Conservation (phyloP, 371 early-diverging fungal genomes). For the Circinella umbellata region DNA sequence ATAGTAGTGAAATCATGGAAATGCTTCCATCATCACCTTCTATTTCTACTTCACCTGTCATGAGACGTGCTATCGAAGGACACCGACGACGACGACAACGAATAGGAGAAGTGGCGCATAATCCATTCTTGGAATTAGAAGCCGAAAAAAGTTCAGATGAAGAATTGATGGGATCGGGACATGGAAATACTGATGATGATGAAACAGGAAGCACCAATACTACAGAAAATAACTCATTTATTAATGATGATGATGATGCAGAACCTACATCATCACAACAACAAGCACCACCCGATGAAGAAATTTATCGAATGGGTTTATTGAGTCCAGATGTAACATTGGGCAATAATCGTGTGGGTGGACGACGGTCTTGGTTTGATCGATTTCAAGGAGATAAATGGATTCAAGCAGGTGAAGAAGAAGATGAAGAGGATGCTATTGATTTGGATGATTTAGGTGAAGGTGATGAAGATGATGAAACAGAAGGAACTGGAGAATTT, state of each 20-base stretch:
- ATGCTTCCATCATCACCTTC: not conserved
- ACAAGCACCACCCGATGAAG: not conserved
- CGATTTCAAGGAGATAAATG: constrained; percentile 17
- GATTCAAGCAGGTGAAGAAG: constrained; percentile 5
- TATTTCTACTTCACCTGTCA: constrained; percentile 5
- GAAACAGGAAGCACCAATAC: not conserved
- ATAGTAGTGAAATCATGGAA: not conserved
- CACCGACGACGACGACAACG: constrained; percentile 9
- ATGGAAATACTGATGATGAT: not conserved
- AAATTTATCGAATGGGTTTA: constrained; percentile 10
- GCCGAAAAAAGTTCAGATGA: constrained; percentile 14
- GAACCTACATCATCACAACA: not conserved
- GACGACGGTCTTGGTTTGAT: constrained; percentile 18
- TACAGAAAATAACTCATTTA: constrained; percentile 8
- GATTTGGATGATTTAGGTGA: too few relatives aligned
- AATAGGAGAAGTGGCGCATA: not conserved
- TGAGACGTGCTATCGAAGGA: not conserved
- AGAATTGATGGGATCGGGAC: not conserved
- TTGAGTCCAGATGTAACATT: not conserved
- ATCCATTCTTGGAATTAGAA: constrained; percentile 15
- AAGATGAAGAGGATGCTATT: constrained; percentile 3
- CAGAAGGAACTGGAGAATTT: not conserved
- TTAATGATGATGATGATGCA: constrained; percentile 12
- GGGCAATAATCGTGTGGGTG: not conserved
- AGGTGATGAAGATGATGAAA: constrained; percentile 8